Evolutionary conservation across 257 asterid species (phyloP).

Genomic region (Datura wrightii): DNA sequence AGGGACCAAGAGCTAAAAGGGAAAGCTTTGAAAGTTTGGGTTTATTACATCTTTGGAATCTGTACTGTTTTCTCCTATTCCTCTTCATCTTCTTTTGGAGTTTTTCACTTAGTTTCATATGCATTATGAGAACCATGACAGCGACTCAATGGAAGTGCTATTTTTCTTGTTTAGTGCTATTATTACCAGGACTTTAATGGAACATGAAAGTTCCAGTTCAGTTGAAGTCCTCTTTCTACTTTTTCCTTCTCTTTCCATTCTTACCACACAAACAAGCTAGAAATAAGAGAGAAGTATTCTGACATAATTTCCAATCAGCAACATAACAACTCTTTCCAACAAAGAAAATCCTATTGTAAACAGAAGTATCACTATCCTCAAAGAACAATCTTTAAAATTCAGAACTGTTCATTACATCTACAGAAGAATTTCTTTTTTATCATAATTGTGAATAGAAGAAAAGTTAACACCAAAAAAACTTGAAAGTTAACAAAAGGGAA

Average conservation of each 20-base stretch:
- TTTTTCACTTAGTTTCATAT: not conserved
- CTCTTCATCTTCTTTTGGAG: not conserved
- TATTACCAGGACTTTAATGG: conserved; percentile 28
- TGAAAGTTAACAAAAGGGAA: not conserved
- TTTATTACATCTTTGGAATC: conserved; percentile 6
- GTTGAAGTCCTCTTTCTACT: not conserved
- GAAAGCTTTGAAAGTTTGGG: not conserved
- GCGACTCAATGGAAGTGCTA: conserved; percentile 23
- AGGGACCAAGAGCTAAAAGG: conserved; percentile 13
- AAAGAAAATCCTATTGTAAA: not conserved
- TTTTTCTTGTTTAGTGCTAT: conserved; percentile 24
- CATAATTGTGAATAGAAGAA: not conserved
- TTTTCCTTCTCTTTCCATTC: conserved; percentile 19
- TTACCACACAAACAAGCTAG: not conserved
- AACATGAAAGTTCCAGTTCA: conserved; percentile 27
- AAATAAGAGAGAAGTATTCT: not conserved
- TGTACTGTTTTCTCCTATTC: not conserved
- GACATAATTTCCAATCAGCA: conserved; percentile 28
- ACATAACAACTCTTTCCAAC: not conserved
- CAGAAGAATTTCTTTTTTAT: not conserved
- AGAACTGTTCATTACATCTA: not conserved
- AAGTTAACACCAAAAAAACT: not conserved
- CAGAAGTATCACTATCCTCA: not conserved
- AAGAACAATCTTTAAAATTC: conserved; percentile 5
- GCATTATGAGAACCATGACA: conserved; percentile 14